phyloP scores from a whole-genome alignment of 1,284 basidiomycete genomes.

The Apiotrichum gracile region DNA sequence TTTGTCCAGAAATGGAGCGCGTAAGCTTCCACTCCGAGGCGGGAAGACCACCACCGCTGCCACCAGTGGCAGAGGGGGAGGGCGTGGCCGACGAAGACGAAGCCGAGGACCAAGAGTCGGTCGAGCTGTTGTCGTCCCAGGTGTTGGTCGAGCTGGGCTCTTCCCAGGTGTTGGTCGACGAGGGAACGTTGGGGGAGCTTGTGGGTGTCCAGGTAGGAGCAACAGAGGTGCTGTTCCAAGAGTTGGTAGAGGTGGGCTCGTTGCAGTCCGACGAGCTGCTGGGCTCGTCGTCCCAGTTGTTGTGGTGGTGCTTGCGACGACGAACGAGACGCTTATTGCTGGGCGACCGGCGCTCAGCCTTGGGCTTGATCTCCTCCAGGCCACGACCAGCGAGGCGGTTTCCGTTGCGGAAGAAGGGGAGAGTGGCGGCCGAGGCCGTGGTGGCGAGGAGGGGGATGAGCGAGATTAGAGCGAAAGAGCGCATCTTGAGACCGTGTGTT shows the following conservation, averaged over 20 bases:
- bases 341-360: neutral
- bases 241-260: neutral
- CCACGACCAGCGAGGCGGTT: neutral
- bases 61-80: conserved; percentile 9
- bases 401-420: neutral
- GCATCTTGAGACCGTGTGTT: neutral
- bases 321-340: conserved; percentile 1
- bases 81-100: no score
- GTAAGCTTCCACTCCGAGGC: conserved; percentile 27
- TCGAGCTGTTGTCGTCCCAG: no score
- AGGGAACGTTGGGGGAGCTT: conserved; percentile 11
- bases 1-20: conserved; percentile 26
- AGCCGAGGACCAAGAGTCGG: no score
- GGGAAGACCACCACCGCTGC: neutral
- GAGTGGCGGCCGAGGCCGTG: neutral
- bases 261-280: neutral
- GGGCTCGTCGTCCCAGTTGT: no score
- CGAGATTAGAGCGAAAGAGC: neutral
- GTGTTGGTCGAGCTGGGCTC: no score
- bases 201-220: conserved; percentile 5
- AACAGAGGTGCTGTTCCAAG: neutral
- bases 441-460: conserved; percentile 4
- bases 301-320: neutral
- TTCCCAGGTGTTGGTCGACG: conserved; percentile 8
- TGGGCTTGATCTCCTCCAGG: conserved; percentile 1